Percentiles rank a stretch among this genome's conserved stretches.
These are phyloP conservation scores for Polygonum aviculare DNA, from an alignment of 148 eudicot genomes.

Conservation along the genomic window DNA sequence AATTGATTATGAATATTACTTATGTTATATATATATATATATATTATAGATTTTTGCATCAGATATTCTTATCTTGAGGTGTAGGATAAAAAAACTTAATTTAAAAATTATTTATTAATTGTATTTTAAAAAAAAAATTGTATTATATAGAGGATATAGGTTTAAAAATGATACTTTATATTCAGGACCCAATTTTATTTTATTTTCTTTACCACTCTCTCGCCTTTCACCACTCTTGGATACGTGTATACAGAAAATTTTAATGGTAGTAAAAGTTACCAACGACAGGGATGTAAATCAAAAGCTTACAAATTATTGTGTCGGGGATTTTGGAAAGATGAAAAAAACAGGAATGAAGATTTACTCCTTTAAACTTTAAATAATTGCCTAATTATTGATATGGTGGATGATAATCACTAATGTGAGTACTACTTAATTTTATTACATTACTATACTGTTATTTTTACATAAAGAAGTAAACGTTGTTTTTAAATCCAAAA, in stretches of 20 bases:
- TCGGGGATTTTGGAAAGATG: conserved; percentile 1
- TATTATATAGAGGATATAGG: too few species aligned
- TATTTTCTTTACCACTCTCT: background rate
- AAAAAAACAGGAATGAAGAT: background rate
- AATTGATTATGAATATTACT: too few species aligned
- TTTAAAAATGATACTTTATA: too few species aligned
- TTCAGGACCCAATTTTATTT: too few species aligned
- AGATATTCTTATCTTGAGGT: too few species aligned
- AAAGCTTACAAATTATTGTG: background rate
- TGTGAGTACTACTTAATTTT: background rate
- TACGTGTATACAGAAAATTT: background rate
- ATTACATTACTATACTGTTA: background rate
- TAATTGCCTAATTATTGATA: background rate
- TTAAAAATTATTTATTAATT: too few species aligned
- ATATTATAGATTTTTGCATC: too few species aligned
- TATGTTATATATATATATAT: too few species aligned
- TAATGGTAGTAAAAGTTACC: background rate
- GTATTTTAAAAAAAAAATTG: too few species aligned
- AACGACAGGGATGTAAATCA: background rate
- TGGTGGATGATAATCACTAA: background rate
- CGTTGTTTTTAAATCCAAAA: background rate
- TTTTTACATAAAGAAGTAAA: background rate
- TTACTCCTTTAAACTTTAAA: background rate
- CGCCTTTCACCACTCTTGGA: background rate
- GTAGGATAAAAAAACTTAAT: too few species aligned